These are phyloP conservation scores for Coemansia sp. DNA, from an alignment of 192 early-diverging fungal genomes.

Conservation along the genomic window DNA sequence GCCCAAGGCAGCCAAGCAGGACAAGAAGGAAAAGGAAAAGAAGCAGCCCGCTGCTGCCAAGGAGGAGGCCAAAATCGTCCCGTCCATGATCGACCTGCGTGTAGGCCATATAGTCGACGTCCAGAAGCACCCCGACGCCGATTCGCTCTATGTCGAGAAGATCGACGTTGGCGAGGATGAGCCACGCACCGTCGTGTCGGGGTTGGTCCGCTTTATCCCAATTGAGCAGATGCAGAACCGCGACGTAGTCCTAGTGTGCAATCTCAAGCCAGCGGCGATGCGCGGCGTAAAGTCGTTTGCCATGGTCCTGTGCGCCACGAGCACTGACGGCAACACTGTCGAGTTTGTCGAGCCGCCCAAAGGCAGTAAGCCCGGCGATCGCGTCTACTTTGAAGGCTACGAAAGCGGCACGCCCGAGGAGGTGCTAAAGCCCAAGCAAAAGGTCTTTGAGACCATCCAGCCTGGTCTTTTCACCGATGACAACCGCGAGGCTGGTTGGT, in stretches of 20 bases:
- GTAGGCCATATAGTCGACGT: slow-evolving; percentile 87
- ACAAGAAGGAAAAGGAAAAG: slow-evolving; percentile 64
- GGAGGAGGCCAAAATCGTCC: slow-evolving; percentile 57
- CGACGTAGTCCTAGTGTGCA: slow-evolving; percentile 78
- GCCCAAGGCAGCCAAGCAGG: slow-evolving; percentile 41
- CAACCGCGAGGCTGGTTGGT: slow-evolving; percentile 69
- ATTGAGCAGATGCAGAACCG: slow-evolving; percentile 86
- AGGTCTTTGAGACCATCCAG: slow-evolving; percentile 97
- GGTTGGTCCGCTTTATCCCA: slow-evolving; percentile 90
- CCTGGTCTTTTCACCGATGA: slow-evolving; percentile 79
- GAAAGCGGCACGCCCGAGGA: slow-evolving; percentile 85
- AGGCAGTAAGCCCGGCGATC: slow-evolving; percentile 86
- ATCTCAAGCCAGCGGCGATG: slow-evolving; percentile 95
- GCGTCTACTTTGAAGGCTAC: slow-evolving; percentile 89
- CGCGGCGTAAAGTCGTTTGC: slow-evolving; percentile 93
- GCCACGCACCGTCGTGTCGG: slow-evolving; percentile 88
- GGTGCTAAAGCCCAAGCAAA: slow-evolving; percentile 97
- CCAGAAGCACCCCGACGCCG: slow-evolving; percentile 93
- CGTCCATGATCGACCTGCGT: slow-evolving; percentile 89
- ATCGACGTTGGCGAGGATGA: slow-evolving; percentile 89
- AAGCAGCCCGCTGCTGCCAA: slow-evolving; percentile 53
- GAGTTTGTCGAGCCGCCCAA: slow-evolving; percentile 91
- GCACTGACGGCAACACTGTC: slow-evolving; percentile 80
- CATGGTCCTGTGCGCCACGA: slow-evolving; percentile 94
- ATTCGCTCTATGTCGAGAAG: slow-evolving; percentile 94